Percentiles rank a stretch among this genome's conserved stretches.
Conservation (phyloP, 1,284 basidiomycete genomes). For the Ganoderma leucocontextum region DNA sequence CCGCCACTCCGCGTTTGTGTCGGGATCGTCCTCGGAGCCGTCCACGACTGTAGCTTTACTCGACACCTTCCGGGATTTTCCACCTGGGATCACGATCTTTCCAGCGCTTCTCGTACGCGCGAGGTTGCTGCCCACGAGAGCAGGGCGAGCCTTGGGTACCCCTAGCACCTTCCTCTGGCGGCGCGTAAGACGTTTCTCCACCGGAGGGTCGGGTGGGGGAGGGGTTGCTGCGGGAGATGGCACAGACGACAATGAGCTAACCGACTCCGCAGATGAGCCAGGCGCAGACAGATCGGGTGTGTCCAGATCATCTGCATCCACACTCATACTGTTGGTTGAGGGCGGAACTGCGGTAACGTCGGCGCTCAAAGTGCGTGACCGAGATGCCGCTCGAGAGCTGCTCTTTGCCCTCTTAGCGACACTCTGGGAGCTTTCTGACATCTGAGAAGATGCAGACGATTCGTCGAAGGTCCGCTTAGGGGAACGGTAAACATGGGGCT, state of each 20-base stretch:
- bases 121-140: conserved; percentile 40
- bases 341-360: conserved; percentile 18
- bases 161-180: conserved; percentile 74
- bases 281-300: conserved; percentile 55
- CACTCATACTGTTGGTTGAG: conserved; percentile 27
- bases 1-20: conserved; percentile 66
- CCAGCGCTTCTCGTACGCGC: conserved; percentile 47
- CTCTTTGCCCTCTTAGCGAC: conserved; percentile 53
- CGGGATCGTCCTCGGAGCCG: conserved; percentile 40
- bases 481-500: conserved; percentile 49
- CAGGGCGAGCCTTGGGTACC: conserved; percentile 58
- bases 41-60: conserved; percentile 38
- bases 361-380: conserved; percentile 31
- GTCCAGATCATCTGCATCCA: conserved; percentile 47
- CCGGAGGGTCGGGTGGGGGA: conserved; percentile 41
- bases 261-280: conserved; percentile 49
- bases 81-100: conserved; percentile 68
- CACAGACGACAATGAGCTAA: conserved; percentile 50
- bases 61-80: conserved; percentile 46
- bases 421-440: conserved; percentile 50
- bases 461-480: conserved; percentile 78
- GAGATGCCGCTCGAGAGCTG: conserved; percentile 32
- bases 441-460: conserved; percentile 52
- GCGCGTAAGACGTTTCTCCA: conserved; percentile 57
- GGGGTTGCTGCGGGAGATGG: conserved; percentile 49